Evolutionary conservation across 441 rosid species (phyloP), one percentile per base, ranked within the genome.

Genomic region (Mallotus japonicus): DNA sequence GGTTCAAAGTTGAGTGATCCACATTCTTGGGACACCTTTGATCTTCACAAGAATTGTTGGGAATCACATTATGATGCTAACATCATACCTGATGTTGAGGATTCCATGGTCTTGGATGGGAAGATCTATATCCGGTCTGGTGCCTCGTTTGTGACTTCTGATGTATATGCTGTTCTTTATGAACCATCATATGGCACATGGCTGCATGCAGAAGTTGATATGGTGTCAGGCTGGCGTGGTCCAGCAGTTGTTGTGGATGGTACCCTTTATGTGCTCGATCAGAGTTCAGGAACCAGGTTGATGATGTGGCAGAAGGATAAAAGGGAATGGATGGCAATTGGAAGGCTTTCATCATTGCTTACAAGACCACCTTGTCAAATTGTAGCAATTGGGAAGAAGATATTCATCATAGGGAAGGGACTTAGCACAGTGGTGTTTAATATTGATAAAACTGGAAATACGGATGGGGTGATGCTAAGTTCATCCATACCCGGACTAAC

Each of bases 161-260:
- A 73, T 75, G 80, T 77, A 13, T 68, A 56, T 69, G 84, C 83
- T 47, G 83, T 80, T 0, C 81, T 83, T 55, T 91, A 89, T 15
- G 86, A 85, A 47, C 88, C 91, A 58, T 82, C 72, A 2, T 82
- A 64, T 37, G 82, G 85, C 50, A 83, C 70, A 1, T 93, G 98
- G 98, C 79, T 85, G 78, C 89, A 68, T 17, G 87, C 85, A 68
- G 95, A 89, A 72, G 85, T 81, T 62, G 86, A 83, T 68, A 78
- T 93, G 65, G 87, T 85, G 2, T 85, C 87, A 15, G 97, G 98
- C 66, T 93, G 95, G 97, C 79, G 62, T 20, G 98, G 96, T 75
- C 95, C 95, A n/a, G 95, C 96, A 4, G 90, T 87, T 40, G 87
- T 85, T 24, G 85, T 86, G 28, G 88, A 82, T 53, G 92, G 77